Evolutionary conservation across 164 flowering plant genomes (phyloP), one percentile per base, ranked within the genome.

Genomic region (Aristolochia californica): DNA sequence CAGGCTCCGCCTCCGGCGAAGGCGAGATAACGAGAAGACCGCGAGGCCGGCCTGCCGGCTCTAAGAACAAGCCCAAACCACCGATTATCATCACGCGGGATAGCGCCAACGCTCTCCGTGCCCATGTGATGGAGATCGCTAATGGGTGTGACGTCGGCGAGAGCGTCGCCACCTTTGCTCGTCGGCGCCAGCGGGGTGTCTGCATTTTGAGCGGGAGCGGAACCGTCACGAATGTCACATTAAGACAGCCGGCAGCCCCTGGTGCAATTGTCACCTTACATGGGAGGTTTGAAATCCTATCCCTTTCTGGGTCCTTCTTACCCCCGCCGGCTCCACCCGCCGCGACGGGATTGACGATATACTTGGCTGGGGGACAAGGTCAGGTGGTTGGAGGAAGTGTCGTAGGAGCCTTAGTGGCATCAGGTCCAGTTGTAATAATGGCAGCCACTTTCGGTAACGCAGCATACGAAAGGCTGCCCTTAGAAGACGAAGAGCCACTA

Each of bases 281-380:
- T 43, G 97, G 97, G 8, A 72, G 97, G 38, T 90, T 90, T 54
- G 97, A 90, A 62, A 87, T 90, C 50, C 59, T 90, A 3, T 90
- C 97, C 0, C 82, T 90, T 14, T 82, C 93, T 0, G 95, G 97
- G 0, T 83, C 95, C 0, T 85, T 85, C 62, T 62, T 90, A 18
- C 97, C 97, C 0, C 93, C 95, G 0, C 95, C 95, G 0, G 97
- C 95, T 0, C 97, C 97, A 0, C 85, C 93, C 0, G 86, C 91
- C 0, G 95, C 95, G 0, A 84, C 93, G 0, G 83, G 87, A 9
- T 47, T 90, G 54, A 87, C 91, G 1, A 77, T 87, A 2, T 87
- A 90, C 56, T 43, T 90, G 16, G 90, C 97, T 0, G 95, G 97
- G 1, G 93, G 95, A 5, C 95, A 87, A 59, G 97, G 95, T 0